A percentile compares a stretch with the other conserved stretches of the same genome.
phyloP scores from a whole-genome alignment of 1,284 basidiomycete genomes.

The Leccinum proximum region DNA sequence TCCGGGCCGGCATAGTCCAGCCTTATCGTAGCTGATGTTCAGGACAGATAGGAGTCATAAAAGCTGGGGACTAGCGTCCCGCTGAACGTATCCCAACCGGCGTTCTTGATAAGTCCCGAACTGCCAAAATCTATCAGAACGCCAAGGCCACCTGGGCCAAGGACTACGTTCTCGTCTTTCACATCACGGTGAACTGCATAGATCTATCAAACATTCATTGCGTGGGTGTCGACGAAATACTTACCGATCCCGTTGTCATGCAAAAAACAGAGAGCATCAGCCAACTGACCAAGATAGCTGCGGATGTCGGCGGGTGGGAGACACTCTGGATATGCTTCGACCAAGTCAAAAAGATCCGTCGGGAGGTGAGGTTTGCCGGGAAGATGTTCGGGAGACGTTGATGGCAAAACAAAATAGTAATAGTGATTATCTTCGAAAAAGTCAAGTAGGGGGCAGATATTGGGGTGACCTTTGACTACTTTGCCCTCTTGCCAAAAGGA shows the following conservation, averaged over 20 bases:
- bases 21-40: slow-evolving; percentile 39
- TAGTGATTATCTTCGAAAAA: slow-evolving; percentile 98
- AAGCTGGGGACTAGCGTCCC: slow-evolving; percentile 67
- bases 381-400: slow-evolving; percentile 55
- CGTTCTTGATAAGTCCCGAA: slow-evolving; percentile 82
- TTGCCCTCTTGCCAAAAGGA: slow-evolving; percentile 65
- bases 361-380: slow-evolving; percentile 53
- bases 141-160: slow-evolving; percentile 71
- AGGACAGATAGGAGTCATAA: slow-evolving; percentile 15
- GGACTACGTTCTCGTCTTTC: slow-evolving; percentile 97
- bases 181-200: slow-evolving; percentile 91
- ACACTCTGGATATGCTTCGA: slow-evolving; percentile 88
- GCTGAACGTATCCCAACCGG: slow-evolving; percentile 94
- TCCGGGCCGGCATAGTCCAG: slow-evolving; percentile 97
- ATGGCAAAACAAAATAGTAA: slow-evolving; percentile 88
- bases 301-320: slow-evolving; percentile 76
- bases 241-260: slow-evolving; percentile 87
- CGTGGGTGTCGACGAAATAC: slow-evolving; percentile 22
- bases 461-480: slow-evolving; percentile 81
- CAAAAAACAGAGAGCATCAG: slow-evolving; percentile 89
- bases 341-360: slow-evolving; percentile 93
- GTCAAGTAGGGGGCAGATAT: slow-evolving; percentile 92
- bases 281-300: slow-evolving; percentile 91
- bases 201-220: slow-evolving; percentile 11
- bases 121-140: slow-evolving; percentile 98